Evolutionary conservation across 352 stramenopile genomes (phyloP), one percentile per base, ranked within the genome.

Genomic region (Saprolegnia diclina): DNA sequence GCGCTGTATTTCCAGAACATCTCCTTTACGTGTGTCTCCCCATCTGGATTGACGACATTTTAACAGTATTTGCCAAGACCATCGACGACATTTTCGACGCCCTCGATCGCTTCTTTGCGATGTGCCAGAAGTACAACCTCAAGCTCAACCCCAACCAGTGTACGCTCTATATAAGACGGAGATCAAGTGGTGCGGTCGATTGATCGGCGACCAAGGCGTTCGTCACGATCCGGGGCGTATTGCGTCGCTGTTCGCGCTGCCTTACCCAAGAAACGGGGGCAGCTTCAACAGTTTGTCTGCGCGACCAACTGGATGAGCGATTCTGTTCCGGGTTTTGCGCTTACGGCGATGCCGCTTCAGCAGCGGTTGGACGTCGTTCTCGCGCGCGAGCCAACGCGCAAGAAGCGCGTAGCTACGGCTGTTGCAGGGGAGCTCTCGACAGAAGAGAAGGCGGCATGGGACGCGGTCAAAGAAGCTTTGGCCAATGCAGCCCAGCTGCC

Each of bases 41-140:
- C 29, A 13, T 63, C 7, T 63, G 5, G 54, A 63, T 63, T 24
- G 29, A 63, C 54, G 54, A 63, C 54, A 13, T 44, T 18, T 24
- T 63, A 2, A n/a, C n/a, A n/a, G n/a, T 44, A 1, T 63, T 19
- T 16, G 21, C 22, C 19, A 63, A 63, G 24, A 44, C 21, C 26
- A 45, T 45, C 54, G 54, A 63, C 26, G 22, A 44, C 16, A 5
- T 38, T 22, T 4, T 63, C 4, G 29, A 44, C 54, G 4, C 42
- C 11, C 7, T 48, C 7, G 2, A 48, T 14, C 42, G 42, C 11
- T n/a, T 48, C 5, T 48, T 48, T 48, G 18, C 42, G 13, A 48
- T 48, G 42, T 48, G 42, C 42, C 18, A 48, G 13, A 14, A 11
- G 18, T 48, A 48, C 42, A 48, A 48, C 42, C 18, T 48, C 3